phyloP scores from a whole-genome alignment of 768 basidiomycete species.

The Terana coerulea region DNA sequence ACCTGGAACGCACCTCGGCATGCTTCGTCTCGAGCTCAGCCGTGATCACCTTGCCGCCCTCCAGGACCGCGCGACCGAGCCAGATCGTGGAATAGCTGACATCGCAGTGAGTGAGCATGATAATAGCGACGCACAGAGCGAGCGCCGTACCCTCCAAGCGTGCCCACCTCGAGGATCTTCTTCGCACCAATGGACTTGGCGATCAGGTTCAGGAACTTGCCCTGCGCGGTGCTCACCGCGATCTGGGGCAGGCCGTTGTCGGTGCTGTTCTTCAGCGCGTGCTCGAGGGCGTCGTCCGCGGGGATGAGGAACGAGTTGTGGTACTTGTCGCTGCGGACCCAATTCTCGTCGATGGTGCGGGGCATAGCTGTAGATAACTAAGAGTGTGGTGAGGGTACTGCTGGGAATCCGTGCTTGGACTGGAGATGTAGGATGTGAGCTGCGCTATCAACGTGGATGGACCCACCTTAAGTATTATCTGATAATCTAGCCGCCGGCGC shows the following conservation, averaged over 20 bases:
- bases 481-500: slow-evolving; percentile 9
- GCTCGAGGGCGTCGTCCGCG: slow-evolving; percentile 40
- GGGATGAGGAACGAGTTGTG: slow-evolving; percentile 52
- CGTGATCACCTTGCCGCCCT: slow-evolving; percentile 45
- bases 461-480: background rate
- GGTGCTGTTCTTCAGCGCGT: slow-evolving; percentile 35
- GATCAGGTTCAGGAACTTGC: slow-evolving; percentile 53
- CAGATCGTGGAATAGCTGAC: slow-evolving; percentile 32
- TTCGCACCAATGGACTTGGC: slow-evolving; percentile 50
- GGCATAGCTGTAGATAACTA: background rate
- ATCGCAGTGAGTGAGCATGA: no score
- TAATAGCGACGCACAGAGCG: no score
- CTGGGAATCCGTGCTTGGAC: background rate
- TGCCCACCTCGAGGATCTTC: slow-evolving; percentile 61
- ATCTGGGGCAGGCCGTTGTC: slow-evolving; percentile 47
- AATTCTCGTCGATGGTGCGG: background rate
- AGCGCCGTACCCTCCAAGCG: slow-evolving; percentile 61
- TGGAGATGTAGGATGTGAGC: background rate
- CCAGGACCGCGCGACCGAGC: slow-evolving; percentile 37
- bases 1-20: slow-evolving; percentile 37
- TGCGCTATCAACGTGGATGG: background rate
- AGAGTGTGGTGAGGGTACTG: background rate
- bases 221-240: slow-evolving; percentile 49
- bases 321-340: slow-evolving; percentile 41
- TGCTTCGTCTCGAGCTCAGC: slow-evolving; percentile 41